Conservation (phyloP, 2,329 filamentous ascomycete genomes). For the Akanthomyces uredinophilus region DNA sequence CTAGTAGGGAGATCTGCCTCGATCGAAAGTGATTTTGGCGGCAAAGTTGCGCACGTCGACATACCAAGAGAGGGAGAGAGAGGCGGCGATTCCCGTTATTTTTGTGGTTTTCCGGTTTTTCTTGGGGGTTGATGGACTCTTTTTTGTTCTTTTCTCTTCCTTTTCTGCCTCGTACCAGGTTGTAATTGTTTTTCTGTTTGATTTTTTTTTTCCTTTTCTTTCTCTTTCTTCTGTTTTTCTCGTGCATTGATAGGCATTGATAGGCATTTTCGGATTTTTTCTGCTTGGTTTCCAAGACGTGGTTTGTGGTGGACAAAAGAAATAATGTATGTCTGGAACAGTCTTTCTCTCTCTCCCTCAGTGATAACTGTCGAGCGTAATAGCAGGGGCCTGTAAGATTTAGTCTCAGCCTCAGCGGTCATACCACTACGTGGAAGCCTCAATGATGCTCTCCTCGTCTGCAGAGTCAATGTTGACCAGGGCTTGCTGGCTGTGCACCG, state of each 20-base stretch:
- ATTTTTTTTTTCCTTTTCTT: not conserved
- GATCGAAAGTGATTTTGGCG: not conserved
- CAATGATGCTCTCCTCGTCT: constrained; percentile 24
- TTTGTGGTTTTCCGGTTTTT: not conserved
- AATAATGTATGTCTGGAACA: not conserved
- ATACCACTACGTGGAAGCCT: not conserved
- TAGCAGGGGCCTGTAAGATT: not conserved
- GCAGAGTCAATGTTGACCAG: constrained; percentile 39
- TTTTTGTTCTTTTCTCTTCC: not conserved
- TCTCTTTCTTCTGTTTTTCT: not conserved
- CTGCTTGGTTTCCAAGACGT: not conserved
- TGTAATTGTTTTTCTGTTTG: not conserved
- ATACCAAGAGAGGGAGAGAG: not conserved
- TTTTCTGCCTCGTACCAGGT: not conserved
- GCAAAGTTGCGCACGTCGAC: not conserved
- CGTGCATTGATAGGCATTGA: not conserved
- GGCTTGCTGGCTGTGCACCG: constrained; percentile 49
- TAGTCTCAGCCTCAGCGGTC: not conserved
- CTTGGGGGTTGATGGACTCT: not conserved
- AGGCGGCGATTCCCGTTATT: not conserved
- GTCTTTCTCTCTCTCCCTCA: not conserved
- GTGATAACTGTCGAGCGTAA: not conserved
- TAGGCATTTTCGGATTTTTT: not conserved
- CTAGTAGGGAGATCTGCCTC: not conserved
- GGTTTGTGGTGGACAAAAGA: not conserved